Base-by-base conservation (phyloP, 2,329 filamentous ascomycete genomes). In the Fusarium mundagurra region DNA sequence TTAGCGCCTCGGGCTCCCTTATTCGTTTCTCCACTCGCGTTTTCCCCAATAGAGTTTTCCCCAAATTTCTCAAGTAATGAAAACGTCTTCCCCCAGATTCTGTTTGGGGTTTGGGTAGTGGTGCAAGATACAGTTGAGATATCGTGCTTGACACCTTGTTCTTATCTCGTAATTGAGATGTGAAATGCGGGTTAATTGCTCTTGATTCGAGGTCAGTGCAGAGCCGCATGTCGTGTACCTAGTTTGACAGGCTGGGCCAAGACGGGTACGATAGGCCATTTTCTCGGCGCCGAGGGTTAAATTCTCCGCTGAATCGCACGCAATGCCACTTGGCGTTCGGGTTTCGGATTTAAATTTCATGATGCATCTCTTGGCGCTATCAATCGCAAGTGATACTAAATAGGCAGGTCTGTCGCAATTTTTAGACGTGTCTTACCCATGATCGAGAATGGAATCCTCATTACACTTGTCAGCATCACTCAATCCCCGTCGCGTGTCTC, bases 61-160 rank as follows among this genome's bases (percentile, higher is more conserved):
- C 50, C 60, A 67, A 67, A 67, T 60, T 34, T 11, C 31, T 66
- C n/a, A 24, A 34, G 71, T 73, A 71, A 73, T 61, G 54, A 45
- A 61, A 73, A 67, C 70, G 55, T 13, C 20, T 48, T 70, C 62
- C 70, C 70, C 71, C 70, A 65, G 69, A 72, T 73, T 69, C 7
- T 5, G 9, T 18, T 71, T 29, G 27, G 44, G 22, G 59, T 57
- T 62, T 27, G 60, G 22, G 11, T 45, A 22, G 63, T 73, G 29
- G 47, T 59, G 61, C 48, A 55, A 73, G 58, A 73, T 63, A 29
- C 39, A 31, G 34, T 39, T n/a, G 33, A 29, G 27, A 69, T 74
- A 55, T 72, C 72, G 59, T 74, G 55, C 67, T 48, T 53, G 33
- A 58, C 44, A 43, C 64, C 71, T 53, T 29, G 67, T 53, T 48